Evolutionary conservation across 352 stramenopile species (phyloP).

Genomic region (Phytophthora multivora): DNA sequence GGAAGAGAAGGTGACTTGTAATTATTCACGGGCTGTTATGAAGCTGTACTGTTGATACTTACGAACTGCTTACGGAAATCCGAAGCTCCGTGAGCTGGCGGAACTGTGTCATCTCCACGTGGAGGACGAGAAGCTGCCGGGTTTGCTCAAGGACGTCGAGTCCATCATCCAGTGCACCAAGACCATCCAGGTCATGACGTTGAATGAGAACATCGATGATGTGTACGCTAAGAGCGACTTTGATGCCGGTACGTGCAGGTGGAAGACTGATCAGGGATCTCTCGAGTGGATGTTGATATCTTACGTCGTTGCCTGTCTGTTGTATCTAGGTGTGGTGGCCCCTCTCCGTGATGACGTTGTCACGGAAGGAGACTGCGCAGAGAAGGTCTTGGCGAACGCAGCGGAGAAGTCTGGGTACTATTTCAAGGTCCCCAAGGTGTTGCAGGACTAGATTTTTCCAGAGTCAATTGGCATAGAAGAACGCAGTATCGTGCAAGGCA

Average conservation of each 20-base stretch:
- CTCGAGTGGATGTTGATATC: neutral
- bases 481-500: constrained; percentile 13
- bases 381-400: constrained; percentile 82
- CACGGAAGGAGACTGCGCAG: constrained; percentile 71
- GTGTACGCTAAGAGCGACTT: constrained; percentile 74
- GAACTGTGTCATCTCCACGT: constrained; percentile 87
- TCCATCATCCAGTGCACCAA: constrained; percentile 90
- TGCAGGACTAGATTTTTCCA: constrained; percentile 62
- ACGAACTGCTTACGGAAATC: too few relatives aligned
- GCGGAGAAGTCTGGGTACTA: constrained; percentile 78
- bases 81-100: constrained; percentile 72
- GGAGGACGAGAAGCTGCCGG: constrained; percentile 67
- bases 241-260: constrained; percentile 39
- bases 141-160: constrained; percentile 80
- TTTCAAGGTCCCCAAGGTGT: constrained; percentile 88
- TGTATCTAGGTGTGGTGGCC: constrained; percentile 31
- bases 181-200: constrained; percentile 82
- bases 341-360: constrained; percentile 78
- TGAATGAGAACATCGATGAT: constrained; percentile 84
- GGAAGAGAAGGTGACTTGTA: constrained; percentile 54
- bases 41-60: too few relatives aligned
- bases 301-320: neutral
- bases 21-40: neutral
- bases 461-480: neutral
- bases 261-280: neutral